These are phyloP conservation scores for Sclerotinia sclerotiorum DNA, from an alignment of 2,329 filamentous ascomycete genomes.

Conservation along the genomic window DNA sequence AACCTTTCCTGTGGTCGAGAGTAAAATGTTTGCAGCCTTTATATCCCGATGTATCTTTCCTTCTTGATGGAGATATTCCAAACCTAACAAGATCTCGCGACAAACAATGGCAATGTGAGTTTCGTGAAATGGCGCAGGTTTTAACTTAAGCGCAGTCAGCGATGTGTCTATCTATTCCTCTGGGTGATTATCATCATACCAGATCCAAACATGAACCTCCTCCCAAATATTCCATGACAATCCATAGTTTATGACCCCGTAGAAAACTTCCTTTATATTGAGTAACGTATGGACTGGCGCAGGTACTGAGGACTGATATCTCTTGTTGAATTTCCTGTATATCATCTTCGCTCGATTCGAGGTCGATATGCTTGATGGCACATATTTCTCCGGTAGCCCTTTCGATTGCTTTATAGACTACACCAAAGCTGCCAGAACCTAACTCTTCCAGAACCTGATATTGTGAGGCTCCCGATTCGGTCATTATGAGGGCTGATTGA, in stretches of 20 bases:
- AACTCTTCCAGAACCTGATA: slow-evolving; percentile 97
- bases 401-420: slow-evolving; percentile 96
- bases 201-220: slow-evolving; percentile 94
- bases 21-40: slow-evolving; percentile 92
- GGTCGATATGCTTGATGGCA: slow-evolving; percentile 98
- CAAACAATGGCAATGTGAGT: slow-evolving; percentile 91
- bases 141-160: slow-evolving; percentile 58
- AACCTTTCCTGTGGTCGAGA: slow-evolving; percentile 87
- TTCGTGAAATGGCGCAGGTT: slow-evolving; percentile 86
- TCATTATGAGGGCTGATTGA: slow-evolving; percentile 5
- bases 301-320: slow-evolving; percentile 92
- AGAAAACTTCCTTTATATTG: slow-evolving; percentile 96
- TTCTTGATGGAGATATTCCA: slow-evolving; percentile 90
- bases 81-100: slow-evolving; percentile 81
- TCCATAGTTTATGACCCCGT: slow-evolving; percentile 97
- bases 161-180: slow-evolving; percentile 3
- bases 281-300: slow-evolving; percentile 89
- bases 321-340: slow-evolving; percentile 98
- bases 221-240: slow-evolving; percentile 97
- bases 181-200: slow-evolving; percentile 51
- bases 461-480: slow-evolving; percentile 58
- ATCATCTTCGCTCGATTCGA: slow-evolving; percentile 97
- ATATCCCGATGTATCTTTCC: slow-evolving; percentile 97
- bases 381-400: slow-evolving; percentile 87
- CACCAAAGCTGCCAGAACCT: slow-evolving; percentile 84